Conservation (phyloP, 352 stramenopile species). For the Elongisporangium senticosum region DNA sequence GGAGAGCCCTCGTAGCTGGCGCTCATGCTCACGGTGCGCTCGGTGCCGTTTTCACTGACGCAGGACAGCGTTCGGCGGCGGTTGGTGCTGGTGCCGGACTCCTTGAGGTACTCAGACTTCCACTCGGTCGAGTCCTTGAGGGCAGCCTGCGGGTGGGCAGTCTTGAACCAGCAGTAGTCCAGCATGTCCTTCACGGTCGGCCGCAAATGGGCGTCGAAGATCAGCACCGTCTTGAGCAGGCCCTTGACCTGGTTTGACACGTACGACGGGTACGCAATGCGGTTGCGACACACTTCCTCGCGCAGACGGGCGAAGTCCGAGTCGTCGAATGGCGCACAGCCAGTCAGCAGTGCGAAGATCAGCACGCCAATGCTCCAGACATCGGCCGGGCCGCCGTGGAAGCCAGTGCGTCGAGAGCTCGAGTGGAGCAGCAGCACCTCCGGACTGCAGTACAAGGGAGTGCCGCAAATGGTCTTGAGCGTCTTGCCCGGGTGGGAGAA, state of each 20-base stretch:
- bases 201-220: conserved; percentile 50
- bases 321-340: conserved; percentile 78
- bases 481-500: conserved; percentile 64
- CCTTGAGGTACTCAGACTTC: conserved; percentile 3
- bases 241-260: conserved; percentile 60
- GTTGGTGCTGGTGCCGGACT: conserved; percentile 6
- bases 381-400: conserved; percentile 56
- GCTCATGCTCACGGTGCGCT: conserved; percentile 53
- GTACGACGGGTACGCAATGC: conserved; percentile 58
- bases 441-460: conserved; percentile 76
- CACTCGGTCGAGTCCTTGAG: conserved; percentile 1
- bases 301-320: conserved; percentile 60
- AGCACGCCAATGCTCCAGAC: conserved; percentile 77
- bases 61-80: conserved; percentile 38
- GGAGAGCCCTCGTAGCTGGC: conserved; percentile 34
- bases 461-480: conserved; percentile 73
- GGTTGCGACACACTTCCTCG: conserved; percentile 59
- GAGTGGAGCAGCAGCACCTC: conserved; percentile 69
- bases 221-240: conserved; percentile 59
- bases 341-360: conserved; percentile 78
- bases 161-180: conserved; percentile 52
- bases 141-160: conserved; percentile 10
- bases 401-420: conserved; percentile 30
- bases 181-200: conserved; percentile 59
- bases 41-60: conserved; percentile 30